A percentile compares a stretch with the other conserved stretches of the same genome.
These are phyloP conservation scores for Chytriomyces sp. DNA, from an alignment of 192 early-diverging fungal species.

Conservation along the genomic window DNA sequence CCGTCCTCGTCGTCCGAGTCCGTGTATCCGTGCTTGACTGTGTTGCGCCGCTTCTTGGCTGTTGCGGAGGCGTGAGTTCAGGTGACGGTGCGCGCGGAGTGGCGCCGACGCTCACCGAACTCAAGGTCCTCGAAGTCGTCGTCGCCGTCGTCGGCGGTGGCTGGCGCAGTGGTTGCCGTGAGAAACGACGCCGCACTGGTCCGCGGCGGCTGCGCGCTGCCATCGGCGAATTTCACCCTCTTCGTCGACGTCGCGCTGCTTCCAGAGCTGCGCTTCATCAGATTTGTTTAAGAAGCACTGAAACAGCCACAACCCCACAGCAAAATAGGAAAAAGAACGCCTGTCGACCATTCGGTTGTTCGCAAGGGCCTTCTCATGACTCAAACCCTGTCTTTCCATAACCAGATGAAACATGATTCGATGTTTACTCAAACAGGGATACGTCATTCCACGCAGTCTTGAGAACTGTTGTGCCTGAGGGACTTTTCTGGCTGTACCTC, in stretches of 20 bases:
- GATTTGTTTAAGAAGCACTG: background rate
- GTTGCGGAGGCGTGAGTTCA: background rate
- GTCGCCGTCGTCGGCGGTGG: background rate
- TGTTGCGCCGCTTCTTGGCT: background rate
- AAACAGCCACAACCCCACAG: background rate
- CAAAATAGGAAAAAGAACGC: too few relatives aligned
- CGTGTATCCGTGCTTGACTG: conserved; percentile 14
- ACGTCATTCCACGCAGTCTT: too few relatives aligned
- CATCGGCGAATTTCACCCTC: conserved; percentile 30
- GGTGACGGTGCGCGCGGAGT: too few relatives aligned
- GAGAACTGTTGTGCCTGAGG: too few relatives aligned
- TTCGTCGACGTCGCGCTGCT: conserved; percentile 7
- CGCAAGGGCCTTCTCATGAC: too few relatives aligned
- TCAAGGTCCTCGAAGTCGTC: conserved; percentile 21
- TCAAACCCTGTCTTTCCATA: too few relatives aligned
- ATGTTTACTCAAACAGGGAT: too few relatives aligned
- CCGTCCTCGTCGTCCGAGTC: conserved; percentile 39
- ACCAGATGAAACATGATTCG: too few relatives aligned
- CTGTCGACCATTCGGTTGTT: too few relatives aligned
- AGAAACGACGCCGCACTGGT: background rate
- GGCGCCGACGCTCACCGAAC: background rate
- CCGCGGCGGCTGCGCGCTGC: background rate
- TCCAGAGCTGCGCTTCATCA: conserved; percentile 14
- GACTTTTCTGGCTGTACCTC: too few relatives aligned
- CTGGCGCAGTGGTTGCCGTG: background rate